Percentiles rank a stretch among this genome's conserved stretches.
phyloP scores from a whole-genome alignment of 1,284 basidiomycete species.

The Gomphus bonarii region DNA sequence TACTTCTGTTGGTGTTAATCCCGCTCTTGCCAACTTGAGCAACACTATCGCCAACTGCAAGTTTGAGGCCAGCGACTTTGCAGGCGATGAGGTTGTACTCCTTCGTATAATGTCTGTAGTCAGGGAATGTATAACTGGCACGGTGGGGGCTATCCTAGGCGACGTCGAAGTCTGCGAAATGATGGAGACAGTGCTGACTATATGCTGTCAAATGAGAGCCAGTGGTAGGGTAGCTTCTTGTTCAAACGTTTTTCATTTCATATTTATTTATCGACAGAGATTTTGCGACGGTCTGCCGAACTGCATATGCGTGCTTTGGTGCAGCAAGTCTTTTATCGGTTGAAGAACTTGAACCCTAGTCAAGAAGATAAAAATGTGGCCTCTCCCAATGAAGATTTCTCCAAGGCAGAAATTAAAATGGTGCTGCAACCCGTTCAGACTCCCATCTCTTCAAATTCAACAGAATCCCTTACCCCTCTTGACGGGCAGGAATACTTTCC shows the following conservation, averaged over 20 bases:
- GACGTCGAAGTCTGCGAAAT: slow-evolving; percentile 97
- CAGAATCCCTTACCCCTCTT: neutral
- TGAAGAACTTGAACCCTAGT: slow-evolving; percentile 56
- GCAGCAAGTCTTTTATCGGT: slow-evolving; percentile 68
- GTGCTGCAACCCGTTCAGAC: slow-evolving; percentile 26
- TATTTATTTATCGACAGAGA: slow-evolving; percentile 42
- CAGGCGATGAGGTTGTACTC: slow-evolving; percentile 92
- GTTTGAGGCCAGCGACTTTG: slow-evolving; percentile 94
- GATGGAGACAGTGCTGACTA: slow-evolving; percentile 95
- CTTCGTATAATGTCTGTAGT: slow-evolving; percentile 90
- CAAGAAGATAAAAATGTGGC: slow-evolving; percentile 58
- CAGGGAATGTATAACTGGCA: slow-evolving; percentile 69
- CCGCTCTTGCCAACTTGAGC: slow-evolving; percentile 77
- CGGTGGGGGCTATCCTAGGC: slow-evolving; percentile 59
- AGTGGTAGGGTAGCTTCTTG: slow-evolving; percentile 46
- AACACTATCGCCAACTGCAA: slow-evolving; percentile 91
- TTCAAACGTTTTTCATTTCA: neutral
- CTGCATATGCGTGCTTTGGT: slow-evolving; percentile 88
- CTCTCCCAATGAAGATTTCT: slow-evolving; percentile 33
- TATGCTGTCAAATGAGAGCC: slow-evolving; percentile 92
- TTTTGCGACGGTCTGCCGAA: slow-evolving; percentile 87
- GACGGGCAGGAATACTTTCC: neutral
- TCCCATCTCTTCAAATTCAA: neutral
- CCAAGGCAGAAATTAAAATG: slow-evolving; percentile 52
- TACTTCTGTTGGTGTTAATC: slow-evolving; percentile 39